Conservation (phyloP, 1,284 basidiomycete species). For the Apiotrichum mycotoxinovorans region DNA sequence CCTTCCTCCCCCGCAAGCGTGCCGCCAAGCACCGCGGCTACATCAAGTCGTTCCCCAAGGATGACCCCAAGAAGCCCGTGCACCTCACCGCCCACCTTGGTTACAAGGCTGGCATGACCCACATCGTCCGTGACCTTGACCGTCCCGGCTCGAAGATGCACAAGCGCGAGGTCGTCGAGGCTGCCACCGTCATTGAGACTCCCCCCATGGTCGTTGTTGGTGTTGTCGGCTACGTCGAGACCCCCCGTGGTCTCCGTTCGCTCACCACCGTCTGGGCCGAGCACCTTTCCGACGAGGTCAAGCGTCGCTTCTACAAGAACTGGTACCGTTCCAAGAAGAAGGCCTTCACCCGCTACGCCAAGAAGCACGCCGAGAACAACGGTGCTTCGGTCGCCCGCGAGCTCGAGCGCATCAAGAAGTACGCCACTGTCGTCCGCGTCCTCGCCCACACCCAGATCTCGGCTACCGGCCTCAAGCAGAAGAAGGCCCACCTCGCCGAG, state of each 20-base stretch:
- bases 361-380: slow-evolving; percentile 96
- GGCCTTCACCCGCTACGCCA: slow-evolving; percentile 95
- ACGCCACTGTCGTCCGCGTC: slow-evolving; percentile 99
- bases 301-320: slow-evolving; percentile 99
- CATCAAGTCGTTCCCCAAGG: slow-evolving; percentile 98
- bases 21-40: slow-evolving; percentile 93
- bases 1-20: slow-evolving; percentile 78
- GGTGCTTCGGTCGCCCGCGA: slow-evolving; percentile 91
- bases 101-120: slow-evolving; percentile 99
- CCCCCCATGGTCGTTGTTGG: slow-evolving; percentile 96
- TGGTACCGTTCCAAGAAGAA: slow-evolving; percentile 99
- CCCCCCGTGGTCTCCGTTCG: slow-evolving; percentile 93
- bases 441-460: slow-evolving; percentile 98
- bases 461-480: slow-evolving; percentile 96
- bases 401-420: slow-evolving; percentile 99
- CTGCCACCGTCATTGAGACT: slow-evolving; percentile 93
- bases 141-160: slow-evolving; percentile 99
- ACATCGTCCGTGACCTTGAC: slow-evolving; percentile 98
- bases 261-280: slow-evolving; percentile 66
- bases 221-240: slow-evolving; percentile 99
- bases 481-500: slow-evolving; percentile 99
- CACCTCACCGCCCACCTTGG: slow-evolving; percentile 98
- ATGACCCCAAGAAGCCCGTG: slow-evolving; percentile 98
- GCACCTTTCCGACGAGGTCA: slow-evolving; percentile 74
- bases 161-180: slow-evolving; percentile 99